Base-by-base conservation (phyloP, 192 early-diverging fungal species). In the Oehlia diaphana region DNA sequence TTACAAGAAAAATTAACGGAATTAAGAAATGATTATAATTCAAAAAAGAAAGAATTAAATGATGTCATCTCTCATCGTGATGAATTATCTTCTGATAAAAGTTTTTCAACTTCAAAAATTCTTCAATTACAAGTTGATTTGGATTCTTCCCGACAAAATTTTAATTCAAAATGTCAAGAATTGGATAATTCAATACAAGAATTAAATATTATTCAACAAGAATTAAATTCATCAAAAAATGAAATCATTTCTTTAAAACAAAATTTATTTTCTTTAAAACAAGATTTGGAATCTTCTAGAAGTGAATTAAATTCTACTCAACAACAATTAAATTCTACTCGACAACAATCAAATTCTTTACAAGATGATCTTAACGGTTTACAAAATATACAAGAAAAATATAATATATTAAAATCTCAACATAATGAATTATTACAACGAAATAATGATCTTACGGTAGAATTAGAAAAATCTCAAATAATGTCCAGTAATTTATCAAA, bases 381-480 rank as follows among this genome's bases (percentile, higher is more conserved):
- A 70, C 19, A 69, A 69, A 69, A 39, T 44, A 8, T 70, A 37
- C 31, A 42, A 70, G 68, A 70, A 70, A n/a, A 70, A 23, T 70
- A 21, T 44, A n/a, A 6, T 12, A 39, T 39, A 9, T 70, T 70
- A 37, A 37, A 39, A 44, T n/a, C 33, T 47, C 33, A 70, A 44
- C n/a, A 70, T 70, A 39, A 42, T 21, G 68, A 70, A 0, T 10
- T 44, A 42, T 4, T n/a, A 70, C 14, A 19, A 44, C 33, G 44
- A 44, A 70, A 70, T 70, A 16, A 47, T 23, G 21, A 44, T 39
- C 9, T 70, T 21, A 26, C 9, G 4, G 19, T 44, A 44, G 35
- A 70, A 70, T 10, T n/a, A 23, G 37, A 70, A 23, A 19, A 42
- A 21, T 70, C 12, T 23, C 68, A 70, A 44, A 47, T 21, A 2